Conservation (phyloP, 768 basidiomycete species). For the Kwoniella sp. region DNA sequence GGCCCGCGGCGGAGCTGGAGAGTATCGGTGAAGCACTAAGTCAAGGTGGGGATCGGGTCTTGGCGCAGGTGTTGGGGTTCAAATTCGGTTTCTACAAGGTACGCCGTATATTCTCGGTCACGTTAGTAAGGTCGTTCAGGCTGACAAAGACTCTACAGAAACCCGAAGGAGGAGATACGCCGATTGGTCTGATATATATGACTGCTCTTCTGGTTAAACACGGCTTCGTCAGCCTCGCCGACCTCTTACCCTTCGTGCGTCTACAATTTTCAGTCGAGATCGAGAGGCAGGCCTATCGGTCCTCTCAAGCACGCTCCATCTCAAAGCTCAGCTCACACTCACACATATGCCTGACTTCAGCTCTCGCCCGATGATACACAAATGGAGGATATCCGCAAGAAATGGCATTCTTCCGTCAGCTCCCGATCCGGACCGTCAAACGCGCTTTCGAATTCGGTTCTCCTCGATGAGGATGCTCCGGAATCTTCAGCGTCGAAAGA, state of each 20-base stretch:
- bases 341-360: constrained; percentile 55
- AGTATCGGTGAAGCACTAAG: constrained; percentile 54
- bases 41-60: constrained; percentile 44
- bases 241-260: constrained; percentile 85
- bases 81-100: constrained; percentile 93
- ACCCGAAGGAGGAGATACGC: constrained; percentile 66
- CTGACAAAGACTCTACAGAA: constrained; percentile 47
- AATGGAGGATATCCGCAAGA: constrained; percentile 69
- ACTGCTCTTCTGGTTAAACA: constrained; percentile 88
- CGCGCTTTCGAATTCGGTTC: constrained; percentile 48
- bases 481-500: constrained; percentile 58
- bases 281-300: background rate
- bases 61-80: constrained; percentile 90
- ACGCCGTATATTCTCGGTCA: constrained; percentile 29
- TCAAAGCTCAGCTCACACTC: background rate
- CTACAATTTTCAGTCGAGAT: background rate
- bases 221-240: constrained; percentile 80
- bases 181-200: constrained; percentile 74
- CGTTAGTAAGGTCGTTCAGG: background rate
- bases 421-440: constrained; percentile 40
- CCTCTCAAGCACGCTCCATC: background rate
- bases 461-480: constrained; percentile 59
- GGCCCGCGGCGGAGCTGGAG: constrained; percentile 38
- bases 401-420: constrained; percentile 60
- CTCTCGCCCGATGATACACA: constrained; percentile 73